Conservation (phyloP, 106 monocot genomes). For the Acanthochlamys bracteata region DNA sequence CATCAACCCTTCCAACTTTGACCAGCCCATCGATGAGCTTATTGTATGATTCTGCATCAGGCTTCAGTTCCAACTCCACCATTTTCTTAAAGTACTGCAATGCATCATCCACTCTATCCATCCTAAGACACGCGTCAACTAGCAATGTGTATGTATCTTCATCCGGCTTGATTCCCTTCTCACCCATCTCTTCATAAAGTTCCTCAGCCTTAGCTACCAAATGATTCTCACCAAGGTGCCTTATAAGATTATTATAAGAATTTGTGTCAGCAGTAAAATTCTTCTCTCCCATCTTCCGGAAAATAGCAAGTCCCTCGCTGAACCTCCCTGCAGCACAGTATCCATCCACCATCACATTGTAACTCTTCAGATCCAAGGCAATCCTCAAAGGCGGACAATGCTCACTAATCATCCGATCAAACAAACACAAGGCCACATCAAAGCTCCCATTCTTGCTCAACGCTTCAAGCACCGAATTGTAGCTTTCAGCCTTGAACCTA, state of each 20-base stretch:
- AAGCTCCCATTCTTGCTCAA: constrained; percentile 52
- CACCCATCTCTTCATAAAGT: constrained; percentile 68
- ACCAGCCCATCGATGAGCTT: constrained; percentile 61
- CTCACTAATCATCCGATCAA: constrained; percentile 63
- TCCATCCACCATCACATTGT: constrained; percentile 86
- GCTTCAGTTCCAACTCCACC: constrained; percentile 57
- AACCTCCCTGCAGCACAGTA: constrained; percentile 52
- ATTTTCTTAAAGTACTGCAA: constrained; percentile 63
- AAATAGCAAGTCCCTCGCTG: constrained; percentile 58
- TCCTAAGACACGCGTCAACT: constrained; percentile 58
- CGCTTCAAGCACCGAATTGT: constrained; percentile 76
- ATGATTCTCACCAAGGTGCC: constrained; percentile 51
- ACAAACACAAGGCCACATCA: constrained; percentile 55
- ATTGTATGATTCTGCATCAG: constrained; percentile 69
- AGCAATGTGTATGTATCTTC: constrained; percentile 79
- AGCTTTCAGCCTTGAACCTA: constrained; percentile 63
- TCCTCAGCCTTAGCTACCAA: constrained; percentile 49
- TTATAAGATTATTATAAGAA: constrained; percentile 85
- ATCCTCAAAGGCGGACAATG: constrained; percentile 65
- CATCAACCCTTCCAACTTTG: constrained; percentile 42
- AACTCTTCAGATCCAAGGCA: constrained; percentile 66
- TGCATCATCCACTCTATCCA: constrained; percentile 59
- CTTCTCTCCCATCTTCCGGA: constrained; percentile 67
- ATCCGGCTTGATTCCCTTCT: constrained; percentile 50
- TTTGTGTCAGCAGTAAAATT: constrained; percentile 53